phyloP scores from a whole-genome alignment of 1,284 basidiomycete genomes.

The Apiotrichum gracile region DNA sequence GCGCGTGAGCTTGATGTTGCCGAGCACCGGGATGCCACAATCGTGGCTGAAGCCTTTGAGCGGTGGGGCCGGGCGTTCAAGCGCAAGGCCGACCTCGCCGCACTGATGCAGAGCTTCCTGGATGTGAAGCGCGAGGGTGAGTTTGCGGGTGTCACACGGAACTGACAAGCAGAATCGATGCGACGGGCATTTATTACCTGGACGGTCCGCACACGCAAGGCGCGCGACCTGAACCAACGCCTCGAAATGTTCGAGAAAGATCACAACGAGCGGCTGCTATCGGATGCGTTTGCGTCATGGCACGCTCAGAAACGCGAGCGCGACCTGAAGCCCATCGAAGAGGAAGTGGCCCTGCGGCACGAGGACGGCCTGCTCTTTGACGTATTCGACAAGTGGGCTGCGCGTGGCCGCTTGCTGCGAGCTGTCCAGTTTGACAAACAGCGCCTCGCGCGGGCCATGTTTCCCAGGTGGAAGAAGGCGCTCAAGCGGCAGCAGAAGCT shows the following conservation, averaged over 20 bases:
- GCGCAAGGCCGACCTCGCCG: constrained; percentile 13
- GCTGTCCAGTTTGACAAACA: constrained; percentile 15
- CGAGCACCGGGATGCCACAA: constrained; percentile 18
- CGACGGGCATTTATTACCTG: constrained; percentile 24
- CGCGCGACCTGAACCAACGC: constrained; percentile 12
- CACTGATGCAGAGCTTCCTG: constrained; percentile 22
- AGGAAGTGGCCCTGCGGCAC: constrained; percentile 29
- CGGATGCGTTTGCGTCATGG: constrained; percentile 28
- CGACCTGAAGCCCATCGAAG: constrained; percentile 23
- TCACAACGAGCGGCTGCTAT: constrained; percentile 18
- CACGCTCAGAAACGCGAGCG: constrained; percentile 25
- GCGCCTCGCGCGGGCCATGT: constrained; percentile 8
- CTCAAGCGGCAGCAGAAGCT: constrained; percentile 3
- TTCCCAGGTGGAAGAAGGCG: constrained; percentile 12
- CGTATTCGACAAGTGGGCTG: constrained; percentile 41
- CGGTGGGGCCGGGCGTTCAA: constrained; percentile 15
- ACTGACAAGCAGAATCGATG: constrained; percentile 20
- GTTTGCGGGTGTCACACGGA: neutral
- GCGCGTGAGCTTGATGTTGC: constrained; percentile 32
- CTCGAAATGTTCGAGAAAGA: constrained; percentile 18
- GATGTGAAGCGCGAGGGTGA: constrained; percentile 27
- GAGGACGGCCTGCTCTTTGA: constrained; percentile 39
- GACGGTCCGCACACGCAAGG: constrained; percentile 6
- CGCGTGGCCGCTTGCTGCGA: constrained; percentile 21
- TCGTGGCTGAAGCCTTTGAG: constrained; percentile 16